phyloP scores from a whole-genome alignment of 1,139 yeast genomes.

The Arxiozyma bovina region DNA sequence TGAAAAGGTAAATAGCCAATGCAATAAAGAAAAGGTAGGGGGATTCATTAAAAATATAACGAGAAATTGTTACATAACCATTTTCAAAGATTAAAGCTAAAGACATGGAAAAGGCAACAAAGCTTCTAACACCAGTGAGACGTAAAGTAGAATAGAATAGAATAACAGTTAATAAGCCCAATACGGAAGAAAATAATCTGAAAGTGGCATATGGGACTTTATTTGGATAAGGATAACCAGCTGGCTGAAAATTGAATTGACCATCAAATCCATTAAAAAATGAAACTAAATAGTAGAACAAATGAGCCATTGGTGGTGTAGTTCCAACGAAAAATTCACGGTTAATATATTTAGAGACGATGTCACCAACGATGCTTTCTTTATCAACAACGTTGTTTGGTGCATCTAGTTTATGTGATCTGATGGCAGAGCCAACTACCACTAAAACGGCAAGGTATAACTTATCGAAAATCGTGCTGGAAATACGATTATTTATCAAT shows the following conservation, averaged over 20 bases:
- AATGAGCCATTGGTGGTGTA: constrained; percentile 86
- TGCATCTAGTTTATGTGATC: constrained; percentile 50
- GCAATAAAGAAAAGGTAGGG: constrained; percentile 89
- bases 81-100: constrained; percentile 70
- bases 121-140: constrained; percentile 77
- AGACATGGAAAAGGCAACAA: constrained; percentile 60
- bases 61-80: constrained; percentile 76
- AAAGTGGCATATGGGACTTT: constrained; percentile 64
- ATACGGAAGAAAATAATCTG: constrained; percentile 75
- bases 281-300: constrained; percentile 71
- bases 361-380: constrained; percentile 75
- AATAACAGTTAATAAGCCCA: constrained; percentile 74
- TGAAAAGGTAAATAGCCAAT: constrained; percentile 66
- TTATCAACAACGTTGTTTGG: constrained; percentile 87
- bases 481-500: constrained; percentile 33
- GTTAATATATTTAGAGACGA: constrained; percentile 61
- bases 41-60: constrained; percentile 82
- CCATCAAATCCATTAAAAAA: constrained; percentile 68
- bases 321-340: constrained; percentile 80
- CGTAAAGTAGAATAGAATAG: constrained; percentile 74
- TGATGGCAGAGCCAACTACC: constrained; percentile 45
- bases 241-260: constrained; percentile 56
- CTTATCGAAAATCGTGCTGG: constrained; percentile 32
- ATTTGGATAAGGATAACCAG: constrained; percentile 54
- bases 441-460: constrained; percentile 41